Conservation (phyloP, 2,329 filamentous ascomycete genomes). For the Venturia carpophila region DNA sequence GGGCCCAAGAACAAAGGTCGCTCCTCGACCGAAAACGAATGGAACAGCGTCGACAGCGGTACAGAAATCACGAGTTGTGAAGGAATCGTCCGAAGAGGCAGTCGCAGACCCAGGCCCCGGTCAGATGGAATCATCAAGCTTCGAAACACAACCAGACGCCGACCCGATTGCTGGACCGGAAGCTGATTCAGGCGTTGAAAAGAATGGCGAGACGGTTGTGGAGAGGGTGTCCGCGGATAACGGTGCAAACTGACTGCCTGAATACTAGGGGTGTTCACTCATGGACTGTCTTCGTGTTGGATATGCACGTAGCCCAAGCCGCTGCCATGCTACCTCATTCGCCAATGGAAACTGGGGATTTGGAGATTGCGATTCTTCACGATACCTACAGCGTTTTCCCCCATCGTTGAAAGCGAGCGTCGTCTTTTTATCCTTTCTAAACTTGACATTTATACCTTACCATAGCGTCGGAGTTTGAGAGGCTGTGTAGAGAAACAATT, state of each 20-base stretch:
- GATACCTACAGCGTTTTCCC: slow-evolving; percentile 3
- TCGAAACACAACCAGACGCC: background rate
- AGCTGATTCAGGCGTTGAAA: background rate
- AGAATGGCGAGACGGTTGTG: too few relatives aligned
- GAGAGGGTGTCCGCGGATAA: background rate
- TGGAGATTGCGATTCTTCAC: background rate
- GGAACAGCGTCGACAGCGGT: background rate
- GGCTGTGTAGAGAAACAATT: background rate
- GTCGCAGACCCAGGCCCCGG: background rate
- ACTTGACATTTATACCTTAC: slow-evolving; percentile 5
- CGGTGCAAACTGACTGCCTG: background rate
- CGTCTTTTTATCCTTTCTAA: background rate
- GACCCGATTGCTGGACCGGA: background rate
- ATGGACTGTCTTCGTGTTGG: background rate
- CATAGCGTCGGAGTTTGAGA: slow-evolving; percentile 11
- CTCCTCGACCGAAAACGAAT: slow-evolving; percentile 1
- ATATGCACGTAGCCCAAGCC: background rate
- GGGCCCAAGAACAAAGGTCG: background rate
- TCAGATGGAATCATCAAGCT: background rate
- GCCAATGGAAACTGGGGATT: background rate
- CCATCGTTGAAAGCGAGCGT: background rate
- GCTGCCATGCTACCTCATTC: background rate
- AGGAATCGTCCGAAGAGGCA: background rate
- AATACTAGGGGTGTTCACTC: background rate
- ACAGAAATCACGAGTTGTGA: background rate